Percentiles rank a stretch among this genome's conserved stretches.
These are phyloP conservation scores for Crithidia expoeki DNA, from an alignment of 208 protist species.

Conservation along the genomic window DNA sequence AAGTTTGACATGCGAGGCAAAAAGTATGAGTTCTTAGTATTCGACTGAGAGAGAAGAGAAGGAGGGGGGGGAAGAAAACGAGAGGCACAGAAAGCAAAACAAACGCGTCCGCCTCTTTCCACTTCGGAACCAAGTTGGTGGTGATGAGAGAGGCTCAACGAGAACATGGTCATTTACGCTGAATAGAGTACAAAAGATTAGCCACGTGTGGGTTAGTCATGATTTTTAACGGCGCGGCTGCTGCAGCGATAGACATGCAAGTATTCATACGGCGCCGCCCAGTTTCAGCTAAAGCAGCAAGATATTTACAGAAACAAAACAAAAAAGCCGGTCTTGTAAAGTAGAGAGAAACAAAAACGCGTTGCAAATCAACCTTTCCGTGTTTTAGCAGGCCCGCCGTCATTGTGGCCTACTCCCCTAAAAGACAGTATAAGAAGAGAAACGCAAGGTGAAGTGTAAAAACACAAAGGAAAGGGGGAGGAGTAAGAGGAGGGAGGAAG, in stretches of 20 bases:
- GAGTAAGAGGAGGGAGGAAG: too few species aligned
- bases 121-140: too few species aligned
- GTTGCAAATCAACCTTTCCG: too few species aligned
- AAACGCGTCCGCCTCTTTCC: background rate
- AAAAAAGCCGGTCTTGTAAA: background rate
- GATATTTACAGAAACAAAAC: constrained; percentile 26
- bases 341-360: background rate
- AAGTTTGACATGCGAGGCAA: background rate
- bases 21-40: background rate
- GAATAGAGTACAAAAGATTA: background rate
- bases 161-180: background rate
- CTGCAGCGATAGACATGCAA: constrained; percentile 16
- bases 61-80: too few species aligned
- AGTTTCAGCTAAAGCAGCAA: constrained; percentile 9
- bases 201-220: background rate
- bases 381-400: too few species aligned
- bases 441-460: too few species aligned
- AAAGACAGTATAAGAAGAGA: too few species aligned
- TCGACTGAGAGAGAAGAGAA: too few species aligned
- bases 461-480: too few species aligned
- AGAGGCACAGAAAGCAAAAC: background rate
- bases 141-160: too few species aligned
- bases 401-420: too few species aligned
- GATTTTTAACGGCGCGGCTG: constrained; percentile 20
- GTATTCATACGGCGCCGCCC: background rate